phyloP scores from a whole-genome alignment of 192 early-diverging fungal genomes.

The Backusella tarrabulga region DNA sequence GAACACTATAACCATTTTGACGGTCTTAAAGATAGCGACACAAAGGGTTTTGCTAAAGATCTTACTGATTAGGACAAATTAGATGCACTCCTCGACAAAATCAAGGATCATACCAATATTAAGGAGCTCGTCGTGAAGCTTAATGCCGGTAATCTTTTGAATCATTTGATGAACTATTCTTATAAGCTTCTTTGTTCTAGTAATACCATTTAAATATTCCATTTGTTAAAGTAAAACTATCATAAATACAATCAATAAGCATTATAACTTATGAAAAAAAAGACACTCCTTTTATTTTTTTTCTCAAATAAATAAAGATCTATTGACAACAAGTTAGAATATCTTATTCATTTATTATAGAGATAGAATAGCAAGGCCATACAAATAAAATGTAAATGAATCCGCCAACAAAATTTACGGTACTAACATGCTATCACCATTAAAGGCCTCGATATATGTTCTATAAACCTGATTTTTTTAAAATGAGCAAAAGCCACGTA shows the following conservation, averaged over 20 bases:
- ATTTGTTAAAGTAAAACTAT: neutral
- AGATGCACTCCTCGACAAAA: neutral
- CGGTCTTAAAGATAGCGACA: neutral
- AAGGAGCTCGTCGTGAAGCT: neutral
- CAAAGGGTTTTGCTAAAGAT: neutral
- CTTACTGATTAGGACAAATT: neutral
- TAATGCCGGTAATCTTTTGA: neutral
- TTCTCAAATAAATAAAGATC: no score
- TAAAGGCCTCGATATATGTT: no score
- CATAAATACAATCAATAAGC: neutral
- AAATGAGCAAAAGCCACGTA: no score
- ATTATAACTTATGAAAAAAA: neutral
- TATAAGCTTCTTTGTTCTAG: neutral
- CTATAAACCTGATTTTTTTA: no score
- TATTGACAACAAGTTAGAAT: no score
- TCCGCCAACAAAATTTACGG: no score
- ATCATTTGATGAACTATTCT: neutral
- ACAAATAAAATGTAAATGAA: no score
- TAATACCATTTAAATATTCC: neutral
- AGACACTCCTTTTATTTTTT: no score
- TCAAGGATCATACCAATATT: neutral
- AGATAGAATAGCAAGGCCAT: no score
- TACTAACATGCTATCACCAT: no score
- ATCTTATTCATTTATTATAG: no score
- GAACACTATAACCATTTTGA: neutral